phyloP scores from a whole-genome alignment of 306 rosid genomes.

The Amphicarpaea edgeworthii region DNA sequence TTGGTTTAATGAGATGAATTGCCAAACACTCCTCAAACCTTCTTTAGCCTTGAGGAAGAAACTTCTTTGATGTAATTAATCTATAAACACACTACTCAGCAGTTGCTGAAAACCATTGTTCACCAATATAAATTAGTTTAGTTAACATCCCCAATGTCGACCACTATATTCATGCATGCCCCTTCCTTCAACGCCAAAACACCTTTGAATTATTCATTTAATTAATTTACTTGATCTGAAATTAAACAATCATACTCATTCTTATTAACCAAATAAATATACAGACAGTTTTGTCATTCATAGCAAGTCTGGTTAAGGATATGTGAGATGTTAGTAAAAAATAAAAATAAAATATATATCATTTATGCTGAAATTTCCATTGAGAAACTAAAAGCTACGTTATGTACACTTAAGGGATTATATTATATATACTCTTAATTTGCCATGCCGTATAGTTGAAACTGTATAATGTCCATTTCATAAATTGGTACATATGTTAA shows the following conservation, averaged over 20 bases:
- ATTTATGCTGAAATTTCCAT: conserved; percentile 7
- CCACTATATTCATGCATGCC: conserved; percentile 27
- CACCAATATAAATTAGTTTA: conserved; percentile 34
- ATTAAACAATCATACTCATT: too few species aligned
- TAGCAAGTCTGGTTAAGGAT: too few species aligned
- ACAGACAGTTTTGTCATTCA: too few species aligned
- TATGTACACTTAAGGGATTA: neutral
- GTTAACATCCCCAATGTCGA: conserved; percentile 11
- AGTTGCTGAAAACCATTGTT: conserved; percentile 41
- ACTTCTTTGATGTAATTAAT: conserved; percentile 15
- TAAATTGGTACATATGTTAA: conserved; percentile 19
- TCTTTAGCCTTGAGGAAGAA: conserved; percentile 32
- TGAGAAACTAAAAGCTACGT: conserved; percentile 27
- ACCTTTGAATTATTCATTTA: neutral
- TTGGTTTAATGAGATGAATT: conserved; percentile 15
- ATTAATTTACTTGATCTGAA: too few species aligned
- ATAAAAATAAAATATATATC: too few species aligned
- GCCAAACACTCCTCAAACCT: conserved; percentile 19
- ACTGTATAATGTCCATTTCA: conserved; percentile 35
- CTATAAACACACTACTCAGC: too few species aligned
- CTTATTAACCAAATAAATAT: neutral
- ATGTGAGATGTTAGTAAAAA: too few species aligned
- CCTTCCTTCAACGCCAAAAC: conserved; percentile 36
- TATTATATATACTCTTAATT: neutral
- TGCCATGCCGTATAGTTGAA: conserved; percentile 38